Evolutionary conservation across 2,329 filamentous ascomycete genomes (phyloP).

Genomic region (Penicillium glabrum): DNA sequence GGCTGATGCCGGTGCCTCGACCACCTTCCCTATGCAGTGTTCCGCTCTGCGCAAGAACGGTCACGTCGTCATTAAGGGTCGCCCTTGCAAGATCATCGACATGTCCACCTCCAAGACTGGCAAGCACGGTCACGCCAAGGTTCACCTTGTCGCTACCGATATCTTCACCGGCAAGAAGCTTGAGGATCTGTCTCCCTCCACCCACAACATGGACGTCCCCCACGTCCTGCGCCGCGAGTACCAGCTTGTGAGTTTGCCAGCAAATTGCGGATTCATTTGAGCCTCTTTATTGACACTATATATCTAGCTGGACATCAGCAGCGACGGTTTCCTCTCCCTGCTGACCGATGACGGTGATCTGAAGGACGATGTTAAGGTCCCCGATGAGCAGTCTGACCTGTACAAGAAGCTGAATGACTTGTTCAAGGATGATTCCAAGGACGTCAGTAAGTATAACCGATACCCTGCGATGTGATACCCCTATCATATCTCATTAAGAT

Average conservation of each 20-base stretch:
- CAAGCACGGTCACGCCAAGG: slow-evolving; percentile 99
- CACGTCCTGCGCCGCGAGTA: slow-evolving; percentile 88
- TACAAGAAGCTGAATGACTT: slow-evolving; percentile 82
- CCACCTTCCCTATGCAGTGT: slow-evolving; percentile 97
- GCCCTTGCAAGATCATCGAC: slow-evolving; percentile 99
- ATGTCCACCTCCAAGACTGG: slow-evolving; percentile 99
- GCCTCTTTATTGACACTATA: neutral
- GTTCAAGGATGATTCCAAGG: slow-evolving; percentile 82
- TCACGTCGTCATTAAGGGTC: slow-evolving; percentile 96
- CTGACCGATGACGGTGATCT: slow-evolving; percentile 82
- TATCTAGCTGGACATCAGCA: slow-evolving; percentile 81
- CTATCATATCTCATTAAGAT: neutral
- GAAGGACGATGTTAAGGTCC: slow-evolving; percentile 94
- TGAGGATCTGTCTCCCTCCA: slow-evolving; percentile 97
- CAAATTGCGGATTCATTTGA: neutral
- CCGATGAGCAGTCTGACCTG: slow-evolving; percentile 71
- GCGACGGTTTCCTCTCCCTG: slow-evolving; percentile 92
- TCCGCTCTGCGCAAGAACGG: slow-evolving; percentile 99
- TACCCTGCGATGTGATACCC: neutral
- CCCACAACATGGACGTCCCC: slow-evolving; percentile 84
- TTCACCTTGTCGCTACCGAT: slow-evolving; percentile 95
- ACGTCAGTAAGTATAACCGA: slow-evolving; percentile 71
- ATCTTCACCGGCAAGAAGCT: slow-evolving; percentile 99
- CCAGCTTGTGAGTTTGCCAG: slow-evolving; percentile 73
- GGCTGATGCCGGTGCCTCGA: slow-evolving; percentile 93